Conservation (phyloP, 202 grass and related monocot species). For the Miscanthus sacchariflorus region DNA sequence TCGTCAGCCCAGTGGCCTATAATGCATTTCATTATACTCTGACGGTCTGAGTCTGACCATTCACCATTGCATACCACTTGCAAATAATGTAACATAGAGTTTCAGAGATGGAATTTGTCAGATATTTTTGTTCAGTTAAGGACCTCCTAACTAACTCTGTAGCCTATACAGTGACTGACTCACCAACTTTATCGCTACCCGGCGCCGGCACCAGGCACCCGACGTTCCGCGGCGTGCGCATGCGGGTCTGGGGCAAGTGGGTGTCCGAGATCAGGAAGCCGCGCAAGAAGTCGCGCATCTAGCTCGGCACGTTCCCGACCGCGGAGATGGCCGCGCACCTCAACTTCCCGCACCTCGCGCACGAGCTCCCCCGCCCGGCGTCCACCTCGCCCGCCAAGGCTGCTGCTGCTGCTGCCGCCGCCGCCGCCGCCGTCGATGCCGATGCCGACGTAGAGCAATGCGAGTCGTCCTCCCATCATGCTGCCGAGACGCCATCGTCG, state of each 20-base stretch:
- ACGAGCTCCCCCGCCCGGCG: conserved; percentile 44
- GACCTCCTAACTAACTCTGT: conserved; percentile 9
- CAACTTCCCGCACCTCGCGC: conserved; percentile 68
- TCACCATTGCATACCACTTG: background rate
- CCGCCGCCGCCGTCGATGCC: background rate
- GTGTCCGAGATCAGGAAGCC: conserved; percentile 88
- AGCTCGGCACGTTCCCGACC: conserved; percentile 80
- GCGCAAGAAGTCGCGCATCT: conserved; percentile 85
- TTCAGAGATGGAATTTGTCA: background rate
- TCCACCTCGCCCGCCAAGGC: conserved; percentile 36
- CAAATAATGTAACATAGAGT: background rate
- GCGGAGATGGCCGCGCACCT: conserved; percentile 82
- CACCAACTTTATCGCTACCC: background rate
- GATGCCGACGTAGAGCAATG: background rate
- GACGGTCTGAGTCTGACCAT: background rate
- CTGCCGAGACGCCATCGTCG: background rate
- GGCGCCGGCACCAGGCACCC: conserved; percentile 49
- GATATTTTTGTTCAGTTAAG: background rate
- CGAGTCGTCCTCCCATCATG: background rate
- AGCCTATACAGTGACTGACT: background rate
- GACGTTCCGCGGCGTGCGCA: conserved; percentile 69
- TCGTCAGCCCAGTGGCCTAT: background rate
- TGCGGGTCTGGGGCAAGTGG: conserved; percentile 85
- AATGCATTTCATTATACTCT: background rate
- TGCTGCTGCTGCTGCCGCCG: conserved; percentile 17